A percentile compares a stretch with the other conserved stretches of the same genome.
These are phyloP conservation scores for Gossypium stocksii DNA, from an alignment of 345 rosid species.

Conservation along the genomic window DNA sequence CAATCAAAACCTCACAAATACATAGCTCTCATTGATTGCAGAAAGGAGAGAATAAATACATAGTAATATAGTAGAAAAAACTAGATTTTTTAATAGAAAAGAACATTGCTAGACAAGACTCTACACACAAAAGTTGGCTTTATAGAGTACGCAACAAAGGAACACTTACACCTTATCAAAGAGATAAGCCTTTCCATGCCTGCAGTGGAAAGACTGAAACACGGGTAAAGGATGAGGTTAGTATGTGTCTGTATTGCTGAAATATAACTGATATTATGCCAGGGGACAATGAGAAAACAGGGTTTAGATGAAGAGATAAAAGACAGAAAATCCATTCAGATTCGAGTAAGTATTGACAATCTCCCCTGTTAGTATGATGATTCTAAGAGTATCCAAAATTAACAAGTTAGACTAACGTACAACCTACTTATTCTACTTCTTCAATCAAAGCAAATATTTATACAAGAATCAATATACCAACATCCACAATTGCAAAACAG, in stretches of 20 bases:
- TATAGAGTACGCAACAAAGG: not conserved
- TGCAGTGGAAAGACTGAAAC: slow-evolving; percentile 68
- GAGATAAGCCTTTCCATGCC: slow-evolving; percentile 71
- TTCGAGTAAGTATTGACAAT: not conserved
- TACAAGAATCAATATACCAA: not conserved
- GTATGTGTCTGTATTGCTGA: not conserved
- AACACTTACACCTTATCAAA: slow-evolving; percentile 63
- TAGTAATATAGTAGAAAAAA: not conserved
- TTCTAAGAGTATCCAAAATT: no score
- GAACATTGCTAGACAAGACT: not conserved
- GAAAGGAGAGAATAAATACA: not conserved
- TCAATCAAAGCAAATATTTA: not conserved
- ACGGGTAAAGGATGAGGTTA: slow-evolving; percentile 17
- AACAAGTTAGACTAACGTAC: not conserved
- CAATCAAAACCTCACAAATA: not conserved
- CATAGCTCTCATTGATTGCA: not conserved
- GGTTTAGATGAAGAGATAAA: not conserved
- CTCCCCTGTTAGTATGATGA: not conserved
- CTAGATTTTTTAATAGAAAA: not conserved
- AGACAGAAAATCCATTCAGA: not conserved
- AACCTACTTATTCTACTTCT: not conserved
- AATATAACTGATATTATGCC: slow-evolving; percentile 7
- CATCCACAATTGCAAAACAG: not conserved
- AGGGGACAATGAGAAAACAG: not conserved
- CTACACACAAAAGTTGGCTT: not conserved